Percentiles rank a stretch among this genome's conserved stretches.
Conservation (phyloP, 1,139 yeast species). For the Hansenula sp. region DNA sequence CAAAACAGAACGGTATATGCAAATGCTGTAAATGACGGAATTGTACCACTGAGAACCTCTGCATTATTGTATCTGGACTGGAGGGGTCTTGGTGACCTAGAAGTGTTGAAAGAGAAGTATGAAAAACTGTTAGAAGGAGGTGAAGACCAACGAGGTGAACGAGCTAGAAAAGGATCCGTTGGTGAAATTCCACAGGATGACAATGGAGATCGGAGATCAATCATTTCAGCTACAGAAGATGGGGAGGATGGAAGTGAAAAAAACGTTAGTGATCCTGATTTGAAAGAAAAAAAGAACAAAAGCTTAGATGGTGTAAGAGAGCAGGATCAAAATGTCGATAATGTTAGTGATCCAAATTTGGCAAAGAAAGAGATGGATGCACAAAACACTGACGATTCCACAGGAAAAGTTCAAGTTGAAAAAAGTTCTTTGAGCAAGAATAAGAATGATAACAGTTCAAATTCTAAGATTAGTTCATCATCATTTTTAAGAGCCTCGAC, state of each 20-base stretch:
- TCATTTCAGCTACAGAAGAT: not conserved
- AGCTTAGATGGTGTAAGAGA: too few species aligned
- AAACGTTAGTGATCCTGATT: not conserved
- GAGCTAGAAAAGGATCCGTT: constrained; percentile 11
- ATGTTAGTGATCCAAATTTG: not conserved
- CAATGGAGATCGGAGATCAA: not conserved
- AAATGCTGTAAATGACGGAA: constrained; percentile 62
- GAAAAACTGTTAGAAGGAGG: constrained; percentile 8
- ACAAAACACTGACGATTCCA: too few species aligned
- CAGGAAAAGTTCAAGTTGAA: too few species aligned
- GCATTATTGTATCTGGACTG: constrained; percentile 73
- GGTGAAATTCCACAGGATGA: constrained; percentile 32
- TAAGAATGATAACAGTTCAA: not conserved
- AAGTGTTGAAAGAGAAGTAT: constrained; percentile 28
- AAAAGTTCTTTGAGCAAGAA: not conserved
- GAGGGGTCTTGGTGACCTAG: constrained; percentile 52
- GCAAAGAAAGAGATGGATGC: not conserved
- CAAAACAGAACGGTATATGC: constrained; percentile 38
- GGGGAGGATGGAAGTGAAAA: not conserved
- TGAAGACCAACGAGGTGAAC: constrained; percentile 11
- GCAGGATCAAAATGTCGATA: not conserved
- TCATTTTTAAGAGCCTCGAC: constrained; percentile 5
- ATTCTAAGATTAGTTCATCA: not conserved
- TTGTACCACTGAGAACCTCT: constrained; percentile 88
- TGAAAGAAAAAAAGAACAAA: not conserved